Percentiles rank a stretch among this genome's conserved stretches.
Conservation (phyloP, 75 land plant genomes). For the Adiantum capillusveneris region DNA sequence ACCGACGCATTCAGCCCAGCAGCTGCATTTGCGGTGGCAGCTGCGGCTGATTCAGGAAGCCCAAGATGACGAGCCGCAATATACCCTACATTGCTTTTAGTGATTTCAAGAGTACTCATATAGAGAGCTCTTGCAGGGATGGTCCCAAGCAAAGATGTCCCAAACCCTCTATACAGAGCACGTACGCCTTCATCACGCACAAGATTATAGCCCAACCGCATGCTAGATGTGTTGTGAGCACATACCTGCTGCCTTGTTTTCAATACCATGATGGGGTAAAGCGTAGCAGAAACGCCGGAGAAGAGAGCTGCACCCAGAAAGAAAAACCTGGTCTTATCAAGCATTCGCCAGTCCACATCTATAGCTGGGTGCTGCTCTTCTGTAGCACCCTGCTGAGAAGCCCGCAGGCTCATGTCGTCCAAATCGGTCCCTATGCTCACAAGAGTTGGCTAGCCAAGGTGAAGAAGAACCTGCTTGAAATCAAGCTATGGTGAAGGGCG, state of each 20-base stretch:
- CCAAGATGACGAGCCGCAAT: constrained; percentile 42
- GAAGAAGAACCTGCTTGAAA: no score
- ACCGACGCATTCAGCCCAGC: constrained; percentile 80
- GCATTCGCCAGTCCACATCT: constrained; percentile 95
- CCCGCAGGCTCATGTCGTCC: constrained; percentile 36
- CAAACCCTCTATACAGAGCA: constrained; percentile 80
- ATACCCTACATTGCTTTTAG: constrained; percentile 67
- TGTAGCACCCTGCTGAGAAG: constrained; percentile 21
- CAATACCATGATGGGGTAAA: constrained; percentile 75
- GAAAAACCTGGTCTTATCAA: constrained; percentile 89
- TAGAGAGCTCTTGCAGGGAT: constrained; percentile 88
- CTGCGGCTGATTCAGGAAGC: constrained; percentile 61
- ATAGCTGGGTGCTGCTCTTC: constrained; percentile 73
- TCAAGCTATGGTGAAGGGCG: no score
- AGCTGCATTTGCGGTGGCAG: constrained; percentile 68
- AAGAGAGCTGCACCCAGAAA: constrained; percentile 86
- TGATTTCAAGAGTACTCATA: constrained; percentile 87
- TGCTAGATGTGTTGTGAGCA: constrained; percentile 26
- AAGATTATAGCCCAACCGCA: constrained; percentile 39
- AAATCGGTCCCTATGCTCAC: no score
- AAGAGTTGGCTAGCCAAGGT: no score
- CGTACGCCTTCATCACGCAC: constrained; percentile 55
- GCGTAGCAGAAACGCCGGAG: constrained; percentile 79
- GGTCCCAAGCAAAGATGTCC: constrained; percentile 82
- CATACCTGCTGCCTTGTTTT: constrained; percentile 72